Conservation (phyloP, 1,284 basidiomycete genomes). For the Puccinia polysora region DNA sequence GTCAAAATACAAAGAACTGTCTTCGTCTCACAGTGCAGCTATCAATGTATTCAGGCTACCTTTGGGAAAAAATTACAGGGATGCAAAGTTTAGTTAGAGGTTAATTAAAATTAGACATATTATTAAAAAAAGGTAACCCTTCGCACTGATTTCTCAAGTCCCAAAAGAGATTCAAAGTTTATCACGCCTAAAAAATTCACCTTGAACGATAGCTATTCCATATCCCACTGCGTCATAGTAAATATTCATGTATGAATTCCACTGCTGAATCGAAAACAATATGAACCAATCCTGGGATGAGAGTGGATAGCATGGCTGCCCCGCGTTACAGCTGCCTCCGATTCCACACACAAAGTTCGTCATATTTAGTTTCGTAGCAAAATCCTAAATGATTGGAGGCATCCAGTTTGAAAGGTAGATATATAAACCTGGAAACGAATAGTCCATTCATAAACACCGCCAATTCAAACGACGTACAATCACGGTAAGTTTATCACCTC, state of each 20-base stretch:
- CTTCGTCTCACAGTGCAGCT: slow-evolving; percentile 22
- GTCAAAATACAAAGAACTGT: not conserved
- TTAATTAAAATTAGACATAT: not conserved
- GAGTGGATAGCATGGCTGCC: slow-evolving; percentile 35
- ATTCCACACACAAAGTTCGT: slow-evolving; percentile 36
- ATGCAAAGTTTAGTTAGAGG: not conserved
- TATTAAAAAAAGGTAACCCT: no score
- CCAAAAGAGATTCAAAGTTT: not conserved
- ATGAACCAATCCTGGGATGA: slow-evolving; percentile 25
- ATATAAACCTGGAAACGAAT: not conserved
- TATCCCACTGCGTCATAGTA: slow-evolving; percentile 28
- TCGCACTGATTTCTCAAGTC: no score
- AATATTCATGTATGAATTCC: slow-evolving; percentile 30
- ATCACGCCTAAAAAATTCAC: not conserved
- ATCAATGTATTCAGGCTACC: slow-evolving; percentile 30
- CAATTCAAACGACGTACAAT: slow-evolving; percentile 7
- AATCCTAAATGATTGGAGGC: slow-evolving; percentile 26
- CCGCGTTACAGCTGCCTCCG: slow-evolving; percentile 19
- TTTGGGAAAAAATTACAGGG: not conserved
- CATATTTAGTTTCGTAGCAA: slow-evolving; percentile 25
- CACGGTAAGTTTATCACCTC: slow-evolving; percentile 35
- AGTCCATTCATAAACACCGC: not conserved
- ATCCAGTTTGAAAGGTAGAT: not conserved
- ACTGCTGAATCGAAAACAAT: slow-evolving; percentile 31
- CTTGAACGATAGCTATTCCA: slow-evolving; percentile 37